Conservation (phyloP, 2,329 filamentous ascomycete species). For the Sclerotinia sclerotiorum region DNA sequence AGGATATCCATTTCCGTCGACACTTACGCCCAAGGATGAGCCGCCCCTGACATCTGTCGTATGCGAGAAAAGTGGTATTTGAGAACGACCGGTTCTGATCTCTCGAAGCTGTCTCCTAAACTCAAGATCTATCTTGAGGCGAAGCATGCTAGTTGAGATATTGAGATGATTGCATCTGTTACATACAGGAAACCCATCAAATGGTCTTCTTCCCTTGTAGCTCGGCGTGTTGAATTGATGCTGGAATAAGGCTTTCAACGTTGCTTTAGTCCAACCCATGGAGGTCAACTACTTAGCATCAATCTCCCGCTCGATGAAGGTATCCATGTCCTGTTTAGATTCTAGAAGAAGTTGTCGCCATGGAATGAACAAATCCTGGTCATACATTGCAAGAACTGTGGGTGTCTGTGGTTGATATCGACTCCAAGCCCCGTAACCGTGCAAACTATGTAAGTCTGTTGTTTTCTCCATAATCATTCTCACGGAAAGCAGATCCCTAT, state of each 20-base stretch:
- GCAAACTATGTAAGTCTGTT: neutral
- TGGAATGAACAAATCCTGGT: neutral
- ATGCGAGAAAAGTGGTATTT: neutral
- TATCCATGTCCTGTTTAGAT: constrained; percentile 1
- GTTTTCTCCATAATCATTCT: constrained; percentile 8
- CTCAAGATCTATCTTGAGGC: neutral
- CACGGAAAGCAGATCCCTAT: neutral
- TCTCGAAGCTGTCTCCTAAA: constrained; percentile 15
- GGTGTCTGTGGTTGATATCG: neutral
- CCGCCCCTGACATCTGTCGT: neutral
- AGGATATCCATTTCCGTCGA: neutral
- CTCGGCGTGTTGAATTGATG: neutral
- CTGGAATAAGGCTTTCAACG: neutral
- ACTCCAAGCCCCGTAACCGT: neutral
- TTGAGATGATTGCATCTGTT: neutral
- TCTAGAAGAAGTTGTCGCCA: constrained; percentile 7
- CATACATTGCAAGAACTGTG: constrained; percentile 12
- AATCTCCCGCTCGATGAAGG: constrained; percentile 8
- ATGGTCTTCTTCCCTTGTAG: neutral
- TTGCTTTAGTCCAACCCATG: constrained; percentile 1
- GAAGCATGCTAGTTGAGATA: neutral
- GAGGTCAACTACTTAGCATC: neutral
- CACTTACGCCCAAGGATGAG: neutral
- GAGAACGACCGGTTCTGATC: constrained; percentile 2
- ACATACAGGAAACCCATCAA: neutral